phyloP scores from a whole-genome alignment of 2,329 filamentous ascomycete species.

The Calonectria pseudoreteaudii region DNA sequence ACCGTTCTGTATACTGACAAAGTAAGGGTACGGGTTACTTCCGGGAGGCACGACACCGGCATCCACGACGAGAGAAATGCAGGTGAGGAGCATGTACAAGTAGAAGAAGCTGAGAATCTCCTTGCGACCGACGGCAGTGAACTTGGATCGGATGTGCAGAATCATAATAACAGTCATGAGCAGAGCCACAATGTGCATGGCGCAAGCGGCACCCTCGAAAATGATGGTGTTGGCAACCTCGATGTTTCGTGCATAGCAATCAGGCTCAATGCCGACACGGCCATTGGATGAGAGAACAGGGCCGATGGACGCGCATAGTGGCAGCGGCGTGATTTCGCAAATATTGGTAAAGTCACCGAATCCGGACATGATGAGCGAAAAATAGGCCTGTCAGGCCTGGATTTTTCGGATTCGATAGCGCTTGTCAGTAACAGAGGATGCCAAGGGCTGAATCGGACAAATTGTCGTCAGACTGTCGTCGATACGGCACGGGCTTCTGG shows the following conservation, averaged over 20 bases:
- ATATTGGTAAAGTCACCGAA: constrained; percentile 93
- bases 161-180: constrained; percentile 98
- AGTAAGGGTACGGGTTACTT: constrained; percentile 86
- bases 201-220: constrained; percentile 90
- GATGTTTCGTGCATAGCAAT: constrained; percentile 94
- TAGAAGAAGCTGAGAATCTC: constrained; percentile 94
- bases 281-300: constrained; percentile 75
- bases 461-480: not conserved
- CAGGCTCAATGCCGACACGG: constrained; percentile 83
- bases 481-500: not conserved
- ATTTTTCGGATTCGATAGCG: not conserved
- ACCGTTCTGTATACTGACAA: constrained; percentile 88
- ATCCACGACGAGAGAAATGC: constrained; percentile 90
- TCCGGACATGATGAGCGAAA: constrained; percentile 70
- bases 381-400: not conserved
- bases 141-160: constrained; percentile 95
- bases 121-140: constrained; percentile 89
- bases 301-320: constrained; percentile 88
- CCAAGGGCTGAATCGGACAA: not conserved
- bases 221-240: constrained; percentile 98
- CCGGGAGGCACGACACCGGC: constrained; percentile 91
- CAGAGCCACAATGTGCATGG: constrained; percentile 91
- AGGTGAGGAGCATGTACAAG: constrained; percentile 90
- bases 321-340: constrained; percentile 87
- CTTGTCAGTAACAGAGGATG: not conserved